Evolutionary conservation across 192 early-diverging fungal species (phyloP), one percentile per base, ranked within the genome.

Genomic region (Funneliformis mosseae): DNA sequence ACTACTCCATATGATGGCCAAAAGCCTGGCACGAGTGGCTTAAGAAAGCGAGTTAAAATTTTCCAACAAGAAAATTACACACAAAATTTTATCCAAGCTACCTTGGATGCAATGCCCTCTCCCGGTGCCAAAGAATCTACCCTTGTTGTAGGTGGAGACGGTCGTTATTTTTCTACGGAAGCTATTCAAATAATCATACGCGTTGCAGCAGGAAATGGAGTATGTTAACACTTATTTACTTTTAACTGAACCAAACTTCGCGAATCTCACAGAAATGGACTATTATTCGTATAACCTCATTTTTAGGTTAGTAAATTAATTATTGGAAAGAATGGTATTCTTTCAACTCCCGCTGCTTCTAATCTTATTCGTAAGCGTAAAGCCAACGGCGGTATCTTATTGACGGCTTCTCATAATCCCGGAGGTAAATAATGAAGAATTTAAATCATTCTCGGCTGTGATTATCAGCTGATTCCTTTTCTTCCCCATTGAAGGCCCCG

Each of bases 381-480:
- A 78, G 96, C 97, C 55, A 95, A 95, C 55, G 96, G 95, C 83
- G 97, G 97, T 67, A 97, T 99, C 68, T 90, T 99, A 66, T 86
- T 99, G 80, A 98, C 97, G n/a, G 98, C 98, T 14, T 97, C 96
- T 41, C 98, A 99, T 89, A 99, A 99, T 88, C 97, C 98, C 23
- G 98, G 98, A 69, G 98, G 85, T 77, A 84, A 83, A 80, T 64
- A 64, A 12, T 61, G 27, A 64, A 33, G n/a, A 5, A 28, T 11
- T 62, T 18, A 28, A 38, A 74, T 55, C 14, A 8, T 23, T 42
- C 72, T 59, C 6, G 67, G 9, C 60, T 70, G 43, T 23, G 3
- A 42, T 48, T 61, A 18, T 25, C 18, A 16, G 50, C 28, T 5
- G 28, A 73, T 66, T 3, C 16, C 1, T 33, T 62, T 64, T 38